A percentile compares a stretch with the other conserved stretches of the same genome.
Evolutionary conservation across 164 flowering plant species (phyloP).

Genomic region (Aristolochia californica): DNA sequence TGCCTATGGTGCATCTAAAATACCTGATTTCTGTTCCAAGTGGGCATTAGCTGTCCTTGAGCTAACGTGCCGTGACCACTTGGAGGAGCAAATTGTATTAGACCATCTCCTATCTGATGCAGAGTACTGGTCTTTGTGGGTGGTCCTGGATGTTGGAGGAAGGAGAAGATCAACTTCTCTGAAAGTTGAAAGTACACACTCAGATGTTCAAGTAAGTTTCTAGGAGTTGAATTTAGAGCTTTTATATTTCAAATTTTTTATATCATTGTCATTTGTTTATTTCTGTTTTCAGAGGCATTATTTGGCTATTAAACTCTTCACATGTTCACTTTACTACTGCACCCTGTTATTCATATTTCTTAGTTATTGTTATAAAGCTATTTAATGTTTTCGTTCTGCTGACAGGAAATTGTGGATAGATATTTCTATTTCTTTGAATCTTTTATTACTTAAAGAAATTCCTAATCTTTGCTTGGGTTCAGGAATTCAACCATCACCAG

Average conservation of each 20-base stretch:
- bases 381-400: too few species aligned
- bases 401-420: too few species aligned
- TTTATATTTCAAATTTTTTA: too few species aligned
- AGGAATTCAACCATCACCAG: slow-evolving; percentile 30
- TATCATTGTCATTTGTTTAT: too few species aligned
- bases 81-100: slow-evolving; percentile 53
- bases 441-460: too few species aligned
- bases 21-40: slow-evolving; percentile 40
- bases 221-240: background rate
- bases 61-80: slow-evolving; percentile 27
- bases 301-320: too few species aligned
- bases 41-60: slow-evolving; percentile 57
- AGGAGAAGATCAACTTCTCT: slow-evolving; percentile 19
- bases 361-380: too few species aligned
- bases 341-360: too few species aligned
- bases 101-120: slow-evolving; percentile 44
- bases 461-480: slow-evolving; percentile 8
- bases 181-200: slow-evolving; percentile 12
- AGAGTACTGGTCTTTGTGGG: slow-evolving; percentile 58
- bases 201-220: slow-evolving; percentile 25
- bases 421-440: too few species aligned
- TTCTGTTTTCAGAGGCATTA: too few species aligned
- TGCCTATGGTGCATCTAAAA: slow-evolving; percentile 12
- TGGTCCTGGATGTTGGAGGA: slow-evolving; percentile 18
- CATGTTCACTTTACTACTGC: too few species aligned